Base-by-base conservation (phyloP, 2,329 filamentous ascomycete species). In the Penicillium sp. region DNA sequence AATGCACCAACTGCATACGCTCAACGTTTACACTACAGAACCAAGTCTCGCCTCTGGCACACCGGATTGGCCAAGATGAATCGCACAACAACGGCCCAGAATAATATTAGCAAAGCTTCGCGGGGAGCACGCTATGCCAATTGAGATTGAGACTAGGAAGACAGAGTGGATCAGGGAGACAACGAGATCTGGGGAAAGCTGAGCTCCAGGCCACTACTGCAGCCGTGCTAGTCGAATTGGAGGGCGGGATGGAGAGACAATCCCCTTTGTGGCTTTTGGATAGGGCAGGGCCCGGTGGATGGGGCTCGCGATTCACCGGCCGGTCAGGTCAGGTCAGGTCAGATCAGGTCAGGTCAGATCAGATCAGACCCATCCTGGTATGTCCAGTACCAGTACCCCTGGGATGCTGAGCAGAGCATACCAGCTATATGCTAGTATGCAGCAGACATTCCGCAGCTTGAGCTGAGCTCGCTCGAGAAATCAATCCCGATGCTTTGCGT, bases 161-260 rank as follows among this genome's bases (percentile, higher is more conserved):
- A 17, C n/a, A 41, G 37, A 56, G 56, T 59, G 56, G 56, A 59
- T 59, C 56, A 41, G 33, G 29, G 34, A 49, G 20, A 21, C 21
- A 47, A 52, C 34, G 29, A 55, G 47, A 58, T 56, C 54, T 55
- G 56, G 56, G 56, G 56, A 59, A 56, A 59, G 46, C 46, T 53
- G 27, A 43, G 18, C 39, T 46, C 46, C 32, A 48, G 37, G 36
- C 48, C 49, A 40, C 51, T 51, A 27, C 44, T 55, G 26, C 50
- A 53, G 24, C 37, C 53, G 48, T 51, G 32, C 53, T 53, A 53
- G 37, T 52, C 43, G 30, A 42, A 52, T 46, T 24, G 34, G 45
- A 27, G 43, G n/a, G 32, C 33, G 34, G 30, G 32, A 46, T 49
- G 45, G 33, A 44, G 24, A 46, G 29, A 45, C 39, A 54, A 39